Evolutionary conservation across 768 basidiomycete species (phyloP).

Genomic region (Postia placenta): DNA sequence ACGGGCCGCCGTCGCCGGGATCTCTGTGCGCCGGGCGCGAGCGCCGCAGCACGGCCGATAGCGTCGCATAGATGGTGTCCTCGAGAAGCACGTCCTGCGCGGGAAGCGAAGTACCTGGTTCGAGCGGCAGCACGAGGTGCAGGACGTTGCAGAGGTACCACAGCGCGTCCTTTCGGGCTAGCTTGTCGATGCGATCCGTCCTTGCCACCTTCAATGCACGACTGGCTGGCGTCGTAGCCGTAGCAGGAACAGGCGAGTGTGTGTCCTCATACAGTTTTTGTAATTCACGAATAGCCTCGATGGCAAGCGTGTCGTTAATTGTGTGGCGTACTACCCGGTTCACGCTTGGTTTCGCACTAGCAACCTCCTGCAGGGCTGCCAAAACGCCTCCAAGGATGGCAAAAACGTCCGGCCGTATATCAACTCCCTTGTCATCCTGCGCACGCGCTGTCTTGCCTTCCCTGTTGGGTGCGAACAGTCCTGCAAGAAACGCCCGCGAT

Average conservation of each 20-base stretch:
- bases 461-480: constrained; percentile 10
- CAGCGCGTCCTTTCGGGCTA: constrained; percentile 42
- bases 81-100: constrained; percentile 4
- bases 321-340: no score
- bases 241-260: no score
- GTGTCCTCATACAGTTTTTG: constrained; percentile 6
- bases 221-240: neutral
- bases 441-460: neutral
- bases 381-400: constrained; percentile 15
- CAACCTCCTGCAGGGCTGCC: constrained; percentile 9
- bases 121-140: constrained; percentile 28
- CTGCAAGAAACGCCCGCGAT: constrained; percentile 15
- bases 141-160: constrained; percentile 49
- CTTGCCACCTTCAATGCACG: neutral
- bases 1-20: neutral
- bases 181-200: constrained; percentile 28
- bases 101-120: neutral
- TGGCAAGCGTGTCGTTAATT: no score
- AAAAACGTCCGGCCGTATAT: constrained; percentile 18
- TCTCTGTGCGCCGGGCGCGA: neutral
- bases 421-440: neutral
- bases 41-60: constrained; percentile 3
- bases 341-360: no score
- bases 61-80: neutral
- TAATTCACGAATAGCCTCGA: constrained; percentile 36